Evolutionary conservation across 2,329 filamentous ascomycete species (phyloP), one percentile per base, ranked within the genome.

Genomic region (Cryphonectria radicalis): DNA sequence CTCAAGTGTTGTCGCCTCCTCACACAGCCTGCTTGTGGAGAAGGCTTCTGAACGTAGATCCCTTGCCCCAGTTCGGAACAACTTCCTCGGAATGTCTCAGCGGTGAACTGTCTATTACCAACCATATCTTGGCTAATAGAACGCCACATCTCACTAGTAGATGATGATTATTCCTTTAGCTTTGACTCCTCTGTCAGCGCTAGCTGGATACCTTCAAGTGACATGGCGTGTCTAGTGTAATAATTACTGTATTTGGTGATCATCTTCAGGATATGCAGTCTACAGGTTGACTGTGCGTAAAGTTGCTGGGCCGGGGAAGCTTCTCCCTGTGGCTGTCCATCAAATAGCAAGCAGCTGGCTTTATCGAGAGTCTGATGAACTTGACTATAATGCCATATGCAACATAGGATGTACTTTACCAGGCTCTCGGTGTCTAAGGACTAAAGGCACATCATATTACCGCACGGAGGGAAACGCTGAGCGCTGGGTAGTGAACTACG

Each of bases 401-500:
- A 13, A 66, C 66, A 53, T 50, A 68, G 64, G 10, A 60, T 40
- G 59, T 53, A 68, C 66, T 32, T 60, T 19, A 50, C 60, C 19
- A 42, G 25, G 53, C 65, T 28, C 59, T 28, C 28, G 66, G 50
- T 32, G 40, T 46, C 32, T 35, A 63, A 63, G 63, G 11, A 22
- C 32, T 14, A 35, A 19, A 53, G 19, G 19, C 19, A 50, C 46
- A 19, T 22, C 17, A 17, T 28, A 32, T 4, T 10, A n/a, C 19
- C 7, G 32, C n/a, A 14, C n/a, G 35, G 40, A n/a, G 59, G n/a
- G 32, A n/a, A 14, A 62, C 17, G 37, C 7, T n/a, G 3, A 40
- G 32, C 22, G 7, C 22, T 19, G 35, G 8, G 11, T 40, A 32
- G 32, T 32, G 3, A 32, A 3, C 59, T 69, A 76, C 13, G 74